Evolutionary conservation across 2,329 filamentous ascomycete species (phyloP).

Genomic region (Phyllosticta citrichinensis): DNA sequence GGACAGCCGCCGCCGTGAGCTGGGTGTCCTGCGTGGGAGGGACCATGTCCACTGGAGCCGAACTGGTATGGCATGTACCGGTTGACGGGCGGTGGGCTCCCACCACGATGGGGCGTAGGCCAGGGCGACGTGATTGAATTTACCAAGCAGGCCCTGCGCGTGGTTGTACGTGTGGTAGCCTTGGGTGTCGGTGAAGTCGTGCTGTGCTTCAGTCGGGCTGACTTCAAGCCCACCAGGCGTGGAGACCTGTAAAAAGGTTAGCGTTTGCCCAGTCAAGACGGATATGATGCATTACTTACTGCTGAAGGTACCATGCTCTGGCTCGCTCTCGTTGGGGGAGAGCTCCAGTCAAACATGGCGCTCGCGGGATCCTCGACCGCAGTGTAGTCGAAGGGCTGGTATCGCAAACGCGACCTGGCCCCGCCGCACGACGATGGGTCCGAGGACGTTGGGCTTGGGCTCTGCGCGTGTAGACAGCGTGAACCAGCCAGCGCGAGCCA

Average conservation of each 20-base stretch:
- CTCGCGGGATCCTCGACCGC: too few relatives aligned
- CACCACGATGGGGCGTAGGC: constrained; percentile 6
- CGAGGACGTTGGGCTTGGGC: too few relatives aligned
- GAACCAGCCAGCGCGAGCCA: too few relatives aligned
- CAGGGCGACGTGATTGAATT: constrained; percentile 7
- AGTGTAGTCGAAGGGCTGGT: too few relatives aligned
- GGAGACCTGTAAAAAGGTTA: neutral
- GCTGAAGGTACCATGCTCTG: neutral
- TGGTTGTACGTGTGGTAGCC: neutral
- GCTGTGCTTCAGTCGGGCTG: neutral
- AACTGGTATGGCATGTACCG: constrained; percentile 5
- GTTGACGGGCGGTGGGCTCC: neutral
- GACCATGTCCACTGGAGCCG: neutral
- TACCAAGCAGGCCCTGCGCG: neutral
- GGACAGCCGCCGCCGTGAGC: neutral
- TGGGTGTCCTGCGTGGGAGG: neutral
- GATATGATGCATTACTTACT: neutral
- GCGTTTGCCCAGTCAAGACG: neutral
- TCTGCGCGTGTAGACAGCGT: too few relatives aligned
- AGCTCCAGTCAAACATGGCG: too few relatives aligned
- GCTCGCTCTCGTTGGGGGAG: too few relatives aligned
- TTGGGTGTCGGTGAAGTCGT: neutral
- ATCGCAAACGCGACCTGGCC: too few relatives aligned
- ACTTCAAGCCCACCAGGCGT: constrained; percentile 1
- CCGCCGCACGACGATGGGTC: too few relatives aligned